A percentile compares a stretch with the other conserved stretches of the same genome.
These are phyloP conservation scores for Pythium sp. DNA, from an alignment of 352 stramenopile genomes.

Conservation along the genomic window DNA sequence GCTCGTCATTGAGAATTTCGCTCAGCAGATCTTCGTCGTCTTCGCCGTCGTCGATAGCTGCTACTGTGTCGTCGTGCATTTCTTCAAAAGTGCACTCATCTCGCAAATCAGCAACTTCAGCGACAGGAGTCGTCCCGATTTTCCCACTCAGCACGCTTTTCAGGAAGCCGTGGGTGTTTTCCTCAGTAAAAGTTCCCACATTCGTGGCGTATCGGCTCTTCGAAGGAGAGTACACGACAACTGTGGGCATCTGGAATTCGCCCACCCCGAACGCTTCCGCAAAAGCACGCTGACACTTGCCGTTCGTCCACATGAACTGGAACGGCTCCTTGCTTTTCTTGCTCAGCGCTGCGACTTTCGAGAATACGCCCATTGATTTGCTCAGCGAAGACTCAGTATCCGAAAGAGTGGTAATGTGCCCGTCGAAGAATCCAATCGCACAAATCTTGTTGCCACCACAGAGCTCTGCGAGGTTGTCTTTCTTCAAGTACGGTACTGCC, in stretches of 20 bases:
- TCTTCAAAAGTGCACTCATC: conserved; percentile 54
- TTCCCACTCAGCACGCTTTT: conserved; percentile 64
- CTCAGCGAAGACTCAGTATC: conserved; percentile 40
- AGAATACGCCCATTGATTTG: conserved; percentile 41
- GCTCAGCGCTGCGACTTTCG: conserved; percentile 42
- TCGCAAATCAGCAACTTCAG: conserved; percentile 31
- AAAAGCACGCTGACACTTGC: conserved; percentile 70
- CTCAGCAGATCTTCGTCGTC: conserved; percentile 63
- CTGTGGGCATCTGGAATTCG: conserved; percentile 70
- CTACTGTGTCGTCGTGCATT: conserved; percentile 29
- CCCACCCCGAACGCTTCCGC: conserved; percentile 67
- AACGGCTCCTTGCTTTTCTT: conserved; percentile 57
- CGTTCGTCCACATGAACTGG: conserved; percentile 74
- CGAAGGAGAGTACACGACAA: conserved; percentile 71
- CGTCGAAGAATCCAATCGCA: conserved; percentile 73
- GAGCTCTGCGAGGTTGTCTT: conserved; percentile 44
- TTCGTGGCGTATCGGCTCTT: conserved; percentile 74
- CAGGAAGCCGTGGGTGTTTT: conserved; percentile 53
- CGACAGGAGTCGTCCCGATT: conserved; percentile 53
- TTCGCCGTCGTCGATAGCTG: conserved; percentile 36
- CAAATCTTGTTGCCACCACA: conserved; percentile 70
- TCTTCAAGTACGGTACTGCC: conserved; percentile 51
- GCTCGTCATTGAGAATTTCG: conserved; percentile 73
- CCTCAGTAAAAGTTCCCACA: conserved; percentile 61
- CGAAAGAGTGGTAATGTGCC: conserved; percentile 44